These are phyloP conservation scores for Eutrema heterophyllum DNA, from an alignment of 345 rosid species.

Conservation along the genomic window DNA sequence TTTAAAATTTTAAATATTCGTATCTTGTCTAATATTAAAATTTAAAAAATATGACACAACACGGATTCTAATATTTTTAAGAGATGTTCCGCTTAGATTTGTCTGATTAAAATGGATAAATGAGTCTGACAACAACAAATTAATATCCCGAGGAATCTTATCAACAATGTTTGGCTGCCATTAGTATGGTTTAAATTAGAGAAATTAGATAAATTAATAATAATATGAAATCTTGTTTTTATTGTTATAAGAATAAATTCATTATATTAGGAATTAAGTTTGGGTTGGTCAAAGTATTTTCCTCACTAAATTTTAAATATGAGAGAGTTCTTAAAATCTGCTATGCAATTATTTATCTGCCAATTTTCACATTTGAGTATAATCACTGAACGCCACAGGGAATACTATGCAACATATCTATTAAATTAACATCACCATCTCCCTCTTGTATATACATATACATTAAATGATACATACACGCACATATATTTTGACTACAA, in stretches of 20 bases:
- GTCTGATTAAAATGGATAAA: background rate
- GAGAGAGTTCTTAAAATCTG: background rate
- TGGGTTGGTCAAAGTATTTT: slow-evolving; percentile 14
- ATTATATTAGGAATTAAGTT: background rate
- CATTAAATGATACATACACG: too few relatives aligned
- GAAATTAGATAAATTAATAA: background rate
- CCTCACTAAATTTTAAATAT: background rate
- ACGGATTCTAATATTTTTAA: background rate
- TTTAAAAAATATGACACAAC: background rate
- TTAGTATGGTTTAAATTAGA: background rate
- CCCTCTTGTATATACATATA: background rate
- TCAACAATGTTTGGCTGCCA: slow-evolving; percentile 26
- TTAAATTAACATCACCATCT: slow-evolving; percentile 5
- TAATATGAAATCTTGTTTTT: background rate
- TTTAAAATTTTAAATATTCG: slow-evolving; percentile 13
- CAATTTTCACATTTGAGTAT: background rate
- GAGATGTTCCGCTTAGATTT: background rate
- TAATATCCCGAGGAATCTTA: slow-evolving; percentile 15
- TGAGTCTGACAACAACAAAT: slow-evolving; percentile 13
- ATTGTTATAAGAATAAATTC: too few relatives aligned
- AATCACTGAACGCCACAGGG: slow-evolving; percentile 18
- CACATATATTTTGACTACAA: too few relatives aligned
- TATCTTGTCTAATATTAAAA: background rate
- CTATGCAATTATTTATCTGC: slow-evolving; percentile 20
- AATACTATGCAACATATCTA: slow-evolving; percentile 26